phyloP scores from a whole-genome alignment of 768 basidiomycete species.

The Hygrophorus russula region DNA sequence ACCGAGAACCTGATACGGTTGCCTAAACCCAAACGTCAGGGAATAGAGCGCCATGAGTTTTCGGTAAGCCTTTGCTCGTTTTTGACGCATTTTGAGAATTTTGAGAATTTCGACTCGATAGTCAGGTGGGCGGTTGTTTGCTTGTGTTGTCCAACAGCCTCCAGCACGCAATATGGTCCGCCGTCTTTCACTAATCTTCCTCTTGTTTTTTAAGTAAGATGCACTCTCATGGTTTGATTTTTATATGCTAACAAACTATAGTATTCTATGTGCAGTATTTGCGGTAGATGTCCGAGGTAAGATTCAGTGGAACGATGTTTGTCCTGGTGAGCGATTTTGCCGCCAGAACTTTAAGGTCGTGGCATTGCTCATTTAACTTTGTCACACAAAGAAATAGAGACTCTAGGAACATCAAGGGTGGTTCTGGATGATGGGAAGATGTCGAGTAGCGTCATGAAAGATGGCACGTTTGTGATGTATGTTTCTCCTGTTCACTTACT shows the following conservation, averaged over 20 bases:
- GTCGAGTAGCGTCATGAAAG: slow-evolving; percentile 38
- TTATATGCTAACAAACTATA: slow-evolving; percentile 10
- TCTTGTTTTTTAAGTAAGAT: slow-evolving; percentile 20
- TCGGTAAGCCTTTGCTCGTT: slow-evolving; percentile 88
- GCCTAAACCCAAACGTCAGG: slow-evolving; percentile 79
- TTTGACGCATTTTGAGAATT: slow-evolving; percentile 68
- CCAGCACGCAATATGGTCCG: too few species aligned
- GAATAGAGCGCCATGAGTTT: slow-evolving; percentile 90
- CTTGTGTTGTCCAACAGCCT: slow-evolving; percentile 10
- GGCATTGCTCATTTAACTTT: background rate
- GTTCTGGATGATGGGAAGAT: slow-evolving; percentile 48
- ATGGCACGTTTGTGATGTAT: slow-evolving; percentile 62
- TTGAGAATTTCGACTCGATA: background rate
- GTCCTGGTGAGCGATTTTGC: slow-evolving; percentile 34
- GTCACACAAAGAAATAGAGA: slow-evolving; percentile 17
- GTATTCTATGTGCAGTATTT: slow-evolving; percentile 17
- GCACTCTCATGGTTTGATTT: slow-evolving; percentile 1
- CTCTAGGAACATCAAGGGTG: slow-evolving; percentile 47
- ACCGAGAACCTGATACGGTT: slow-evolving; percentile 93
- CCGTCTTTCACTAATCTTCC: slow-evolving; percentile 13
- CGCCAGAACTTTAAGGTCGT: slow-evolving; percentile 4
- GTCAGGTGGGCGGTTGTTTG: slow-evolving; percentile 11
- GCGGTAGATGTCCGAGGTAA: slow-evolving; percentile 52
- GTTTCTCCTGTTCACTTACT: background rate
- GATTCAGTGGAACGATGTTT: slow-evolving; percentile 63